A percentile compares a stretch with the other conserved stretches of the same genome.
Conservation (phyloP, 257 asterid species). For the Nemophila menziesii region DNA sequence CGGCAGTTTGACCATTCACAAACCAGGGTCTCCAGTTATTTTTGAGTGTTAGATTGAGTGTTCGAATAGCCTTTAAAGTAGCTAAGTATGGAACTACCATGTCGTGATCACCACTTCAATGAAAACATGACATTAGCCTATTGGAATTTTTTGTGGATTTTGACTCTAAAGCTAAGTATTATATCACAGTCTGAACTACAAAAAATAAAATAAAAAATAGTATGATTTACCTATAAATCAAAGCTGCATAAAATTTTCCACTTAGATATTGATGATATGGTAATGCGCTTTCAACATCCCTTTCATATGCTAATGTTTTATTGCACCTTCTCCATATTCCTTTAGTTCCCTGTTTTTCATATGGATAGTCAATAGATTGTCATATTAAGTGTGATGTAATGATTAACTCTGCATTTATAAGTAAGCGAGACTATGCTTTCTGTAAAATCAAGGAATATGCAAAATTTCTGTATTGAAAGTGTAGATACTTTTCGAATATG, state of each 20-base stretch:
- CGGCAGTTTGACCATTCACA: conserved; percentile 21
- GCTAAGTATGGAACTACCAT: conserved; percentile 20
- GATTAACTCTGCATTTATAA: too few relatives aligned
- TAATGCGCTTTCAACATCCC: conserved; percentile 2
- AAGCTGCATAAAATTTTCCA: conserved; percentile 5
- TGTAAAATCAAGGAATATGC: too few relatives aligned
- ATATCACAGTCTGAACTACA: not conserved
- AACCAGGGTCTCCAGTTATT: conserved; percentile 36
- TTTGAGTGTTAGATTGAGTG: conserved; percentile 20
- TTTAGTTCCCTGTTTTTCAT: conserved; percentile 12
- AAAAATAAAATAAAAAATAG: not conserved
- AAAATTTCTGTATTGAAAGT: too few relatives aligned
- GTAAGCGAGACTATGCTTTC: too few relatives aligned
- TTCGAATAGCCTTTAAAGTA: conserved; percentile 30
- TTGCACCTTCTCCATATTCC: conserved; percentile 17
- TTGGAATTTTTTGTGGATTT: not conserved
- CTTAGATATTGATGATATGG: conserved; percentile 13
- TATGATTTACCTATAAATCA: conserved; percentile 12
- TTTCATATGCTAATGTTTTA: not conserved
- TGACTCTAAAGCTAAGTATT: too few relatives aligned
- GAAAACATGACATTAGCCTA: not conserved
- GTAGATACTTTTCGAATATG: conserved; percentile 11
- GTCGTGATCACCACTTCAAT: conserved; percentile 42
- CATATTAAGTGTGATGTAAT: not conserved
- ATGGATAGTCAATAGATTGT: not conserved